A percentile compares a stretch with the other conserved stretches of the same genome.
phyloP scores from a whole-genome alignment of 345 rosid genomes.

The Ailanthus altissimus region DNA sequence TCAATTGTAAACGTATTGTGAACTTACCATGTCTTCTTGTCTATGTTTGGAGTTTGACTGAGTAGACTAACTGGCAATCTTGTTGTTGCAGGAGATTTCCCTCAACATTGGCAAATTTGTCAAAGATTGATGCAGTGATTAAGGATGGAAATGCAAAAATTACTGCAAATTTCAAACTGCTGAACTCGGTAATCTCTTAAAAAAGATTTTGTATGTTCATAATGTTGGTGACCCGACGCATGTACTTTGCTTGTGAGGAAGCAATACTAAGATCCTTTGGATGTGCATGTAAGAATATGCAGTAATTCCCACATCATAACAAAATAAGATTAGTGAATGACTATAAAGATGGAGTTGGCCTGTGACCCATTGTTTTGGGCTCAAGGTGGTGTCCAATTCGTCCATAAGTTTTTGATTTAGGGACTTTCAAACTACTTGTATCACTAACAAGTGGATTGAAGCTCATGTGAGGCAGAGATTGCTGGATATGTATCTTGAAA shows the following conservation, averaged over 20 bases:
- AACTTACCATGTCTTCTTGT: neutral
- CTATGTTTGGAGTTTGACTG: neutral
- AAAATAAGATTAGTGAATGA: neutral
- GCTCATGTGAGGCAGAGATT: neutral
- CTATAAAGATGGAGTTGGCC: neutral
- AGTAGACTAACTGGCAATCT: slow-evolving; percentile 1
- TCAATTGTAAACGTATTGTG: neutral
- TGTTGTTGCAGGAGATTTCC: slow-evolving; percentile 71
- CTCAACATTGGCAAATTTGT: slow-evolving; percentile 60
- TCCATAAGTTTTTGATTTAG: neutral
- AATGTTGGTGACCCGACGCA: neutral
- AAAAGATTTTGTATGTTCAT: neutral
- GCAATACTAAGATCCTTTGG: neutral
- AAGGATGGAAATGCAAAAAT: slow-evolving; percentile 65
- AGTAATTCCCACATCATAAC: neutral
- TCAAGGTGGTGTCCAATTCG: neutral
- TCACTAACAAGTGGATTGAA: neutral
- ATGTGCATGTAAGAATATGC: slow-evolving; percentile 3
- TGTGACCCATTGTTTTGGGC: neutral
- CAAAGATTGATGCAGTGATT: slow-evolving; percentile 68
- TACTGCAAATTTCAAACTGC: slow-evolving; percentile 61
- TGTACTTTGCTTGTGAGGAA: slow-evolving; percentile 9
- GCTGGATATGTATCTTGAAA: neutral
- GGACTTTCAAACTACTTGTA: neutral
- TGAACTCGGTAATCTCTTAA: slow-evolving; percentile 61